These are phyloP conservation scores for Picochlorum sp. DNA, from an alignment of 139 green algal genomes.

Conservation along the genomic window DNA sequence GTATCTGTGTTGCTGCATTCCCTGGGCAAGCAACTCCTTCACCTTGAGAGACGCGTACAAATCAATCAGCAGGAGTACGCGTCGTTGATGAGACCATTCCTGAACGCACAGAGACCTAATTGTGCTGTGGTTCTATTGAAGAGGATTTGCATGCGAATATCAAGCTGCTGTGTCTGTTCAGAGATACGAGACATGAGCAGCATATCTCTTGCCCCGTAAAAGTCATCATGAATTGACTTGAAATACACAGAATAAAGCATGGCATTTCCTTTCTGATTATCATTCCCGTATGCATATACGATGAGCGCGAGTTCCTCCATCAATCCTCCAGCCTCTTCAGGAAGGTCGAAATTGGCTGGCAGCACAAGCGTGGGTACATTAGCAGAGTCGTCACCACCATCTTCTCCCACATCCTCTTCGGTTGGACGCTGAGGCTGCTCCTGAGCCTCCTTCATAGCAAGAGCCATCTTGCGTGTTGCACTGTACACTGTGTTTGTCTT, in stretches of 20 bases:
- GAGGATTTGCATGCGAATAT: slow-evolving; percentile 72
- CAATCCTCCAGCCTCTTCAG: slow-evolving; percentile 29
- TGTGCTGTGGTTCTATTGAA: slow-evolving; percentile 95
- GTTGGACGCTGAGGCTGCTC: slow-evolving; percentile 12
- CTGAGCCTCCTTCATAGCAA: slow-evolving; percentile 47
- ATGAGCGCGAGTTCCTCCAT: slow-evolving; percentile 51
- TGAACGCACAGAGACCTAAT: slow-evolving; percentile 91
- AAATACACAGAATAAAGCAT: slow-evolving; percentile 96
- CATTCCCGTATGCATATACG: slow-evolving; percentile 88
- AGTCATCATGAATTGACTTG: slow-evolving; percentile 78
- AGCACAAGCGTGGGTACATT: slow-evolving; percentile 50
- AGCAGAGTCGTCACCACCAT: slow-evolving; percentile 15
- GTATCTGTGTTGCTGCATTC: slow-evolving; percentile 26
- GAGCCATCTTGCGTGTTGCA: slow-evolving; percentile 66
- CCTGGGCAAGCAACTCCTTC: slow-evolving; percentile 94
- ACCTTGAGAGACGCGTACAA: slow-evolving; percentile 86
- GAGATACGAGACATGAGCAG: slow-evolving; percentile 96
- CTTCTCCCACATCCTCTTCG: slow-evolving; percentile 43
- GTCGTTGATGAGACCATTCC: slow-evolving; percentile 76
- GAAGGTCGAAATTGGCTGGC: slow-evolving; percentile 66
- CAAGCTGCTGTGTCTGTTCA: slow-evolving; percentile 48
- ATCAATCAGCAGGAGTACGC: slow-evolving; percentile 84
- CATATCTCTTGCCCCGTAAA: slow-evolving; percentile 83
- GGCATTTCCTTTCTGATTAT: slow-evolving; percentile 92
- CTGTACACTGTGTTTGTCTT: slow-evolving; percentile 81